Evolutionary conservation across 192 early-diverging fungal genomes (phyloP).

Genomic region (Entomortierella lignicola): DNA sequence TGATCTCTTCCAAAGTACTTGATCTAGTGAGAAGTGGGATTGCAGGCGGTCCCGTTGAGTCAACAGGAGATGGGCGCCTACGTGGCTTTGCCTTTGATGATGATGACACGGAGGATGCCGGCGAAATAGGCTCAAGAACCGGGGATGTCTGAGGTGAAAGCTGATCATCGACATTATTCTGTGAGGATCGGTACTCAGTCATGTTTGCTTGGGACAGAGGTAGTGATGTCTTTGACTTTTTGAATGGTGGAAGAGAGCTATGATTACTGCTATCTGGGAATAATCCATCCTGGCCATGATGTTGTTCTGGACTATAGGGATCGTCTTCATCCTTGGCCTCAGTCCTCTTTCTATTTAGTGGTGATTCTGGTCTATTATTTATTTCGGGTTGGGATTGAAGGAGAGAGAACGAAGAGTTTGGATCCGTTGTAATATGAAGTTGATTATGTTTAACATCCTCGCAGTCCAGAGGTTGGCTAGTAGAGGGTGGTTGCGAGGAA

Average conservation of each 20-base stretch:
- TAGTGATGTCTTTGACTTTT: conserved; percentile 40
- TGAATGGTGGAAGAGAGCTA: conserved; percentile 27
- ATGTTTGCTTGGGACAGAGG: conserved; percentile 25
- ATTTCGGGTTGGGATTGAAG: background rate
- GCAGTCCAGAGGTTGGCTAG: background rate
- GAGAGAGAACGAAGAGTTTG: background rate
- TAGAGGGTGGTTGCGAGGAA: background rate
- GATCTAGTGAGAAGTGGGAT: conserved; percentile 13
- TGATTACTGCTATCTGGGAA: background rate
- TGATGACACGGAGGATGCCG: background rate
- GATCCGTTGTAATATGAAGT: conserved; percentile 11
- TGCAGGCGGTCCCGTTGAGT: background rate
- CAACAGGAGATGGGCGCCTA: background rate
- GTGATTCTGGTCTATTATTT: conserved; percentile 12
- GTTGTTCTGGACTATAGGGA: background rate
- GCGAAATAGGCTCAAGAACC: conserved; percentile 16
- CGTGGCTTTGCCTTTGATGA: background rate
- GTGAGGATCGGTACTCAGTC: conserved; percentile 30
- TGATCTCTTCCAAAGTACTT: conserved; percentile 31
- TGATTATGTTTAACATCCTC: background rate
- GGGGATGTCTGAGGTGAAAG: conserved; percentile 25
- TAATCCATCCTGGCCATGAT: background rate
- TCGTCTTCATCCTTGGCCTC: conserved; percentile 30
- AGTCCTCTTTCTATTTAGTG: conserved; percentile 34
- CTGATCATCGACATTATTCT: conserved; percentile 13